phyloP scores from a whole-genome alignment of 2,329 filamentous ascomycete genomes.

The Ambrosiella beaveri region DNA sequence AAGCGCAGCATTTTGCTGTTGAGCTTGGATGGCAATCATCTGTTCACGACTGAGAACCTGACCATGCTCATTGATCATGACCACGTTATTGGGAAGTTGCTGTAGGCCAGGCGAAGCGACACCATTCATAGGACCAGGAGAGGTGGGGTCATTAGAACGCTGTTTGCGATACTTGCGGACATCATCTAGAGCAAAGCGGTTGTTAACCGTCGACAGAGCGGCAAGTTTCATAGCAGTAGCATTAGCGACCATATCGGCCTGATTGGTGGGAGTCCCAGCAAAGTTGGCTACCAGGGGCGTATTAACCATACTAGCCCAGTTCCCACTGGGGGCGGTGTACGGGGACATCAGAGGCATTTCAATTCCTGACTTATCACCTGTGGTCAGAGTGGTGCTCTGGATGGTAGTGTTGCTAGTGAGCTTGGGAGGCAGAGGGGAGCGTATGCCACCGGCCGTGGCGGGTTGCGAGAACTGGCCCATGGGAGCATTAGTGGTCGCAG shows the following conservation, averaged over 20 bases:
- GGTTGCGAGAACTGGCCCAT: slow-evolving; percentile 95
- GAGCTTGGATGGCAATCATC: slow-evolving; percentile 61
- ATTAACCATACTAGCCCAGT: slow-evolving; percentile 98
- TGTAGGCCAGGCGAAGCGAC: slow-evolving; percentile 33
- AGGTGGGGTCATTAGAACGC: slow-evolving; percentile 60
- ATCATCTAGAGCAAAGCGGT: slow-evolving; percentile 90
- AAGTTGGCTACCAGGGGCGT: slow-evolving; percentile 91
- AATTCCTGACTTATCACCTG: slow-evolving; percentile 43
- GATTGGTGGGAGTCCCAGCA: slow-evolving; percentile 35
- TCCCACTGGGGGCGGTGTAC: slow-evolving; percentile 56
- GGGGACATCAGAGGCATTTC: slow-evolving; percentile 79
- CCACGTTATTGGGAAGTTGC: slow-evolving; percentile 55
- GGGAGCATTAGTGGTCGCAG: slow-evolving; percentile 60
- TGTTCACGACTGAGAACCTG: slow-evolving; percentile 77
- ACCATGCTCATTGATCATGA: slow-evolving; percentile 90
- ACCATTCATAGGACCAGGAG: slow-evolving; percentile 26
- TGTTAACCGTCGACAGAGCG: slow-evolving; percentile 92
- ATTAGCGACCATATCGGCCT: slow-evolving; percentile 96
- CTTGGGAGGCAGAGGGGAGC: slow-evolving; percentile 56
- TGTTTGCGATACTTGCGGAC: slow-evolving; percentile 89
- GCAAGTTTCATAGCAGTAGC: slow-evolving; percentile 98
- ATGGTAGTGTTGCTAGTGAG: slow-evolving; percentile 53
- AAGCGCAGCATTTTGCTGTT: slow-evolving; percentile 39
- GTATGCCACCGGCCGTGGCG: slow-evolving; percentile 47
- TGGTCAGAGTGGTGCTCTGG: slow-evolving; percentile 44